phyloP scores from a whole-genome alignment of 257 asterid genomes.

The Rauvolfia tetraphylla region DNA sequence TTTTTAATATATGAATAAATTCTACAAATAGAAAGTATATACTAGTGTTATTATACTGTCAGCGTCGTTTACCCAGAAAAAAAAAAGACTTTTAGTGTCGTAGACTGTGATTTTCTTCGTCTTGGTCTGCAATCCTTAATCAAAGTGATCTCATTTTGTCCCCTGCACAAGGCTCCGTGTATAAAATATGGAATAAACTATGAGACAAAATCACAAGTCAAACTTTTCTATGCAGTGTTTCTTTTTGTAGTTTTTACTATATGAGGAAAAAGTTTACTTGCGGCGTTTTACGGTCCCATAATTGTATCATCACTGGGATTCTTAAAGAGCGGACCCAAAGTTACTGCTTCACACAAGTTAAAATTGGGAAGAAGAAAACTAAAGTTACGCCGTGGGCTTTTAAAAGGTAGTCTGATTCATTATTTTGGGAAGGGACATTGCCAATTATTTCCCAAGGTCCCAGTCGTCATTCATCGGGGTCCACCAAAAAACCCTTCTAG shows the following conservation, averaged over 20 bases:
- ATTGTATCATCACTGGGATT: background rate
- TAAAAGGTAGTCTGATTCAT: background rate
- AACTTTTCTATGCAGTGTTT: background rate
- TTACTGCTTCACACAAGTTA: background rate
- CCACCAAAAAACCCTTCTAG: background rate
- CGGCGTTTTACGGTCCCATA: background rate
- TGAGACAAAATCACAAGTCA: background rate
- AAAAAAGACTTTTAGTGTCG: too few relatives aligned
- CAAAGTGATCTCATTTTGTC: too few relatives aligned
- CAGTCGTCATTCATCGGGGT: background rate
- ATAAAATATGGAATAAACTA: background rate
- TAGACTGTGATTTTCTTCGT: too few relatives aligned
- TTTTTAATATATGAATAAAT: too few relatives aligned
- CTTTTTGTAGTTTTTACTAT: background rate
- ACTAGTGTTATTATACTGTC: too few relatives aligned
- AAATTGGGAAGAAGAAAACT: background rate
- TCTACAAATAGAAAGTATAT: too few relatives aligned
- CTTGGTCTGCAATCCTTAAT: too few relatives aligned
- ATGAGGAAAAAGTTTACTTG: background rate
- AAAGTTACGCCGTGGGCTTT: background rate
- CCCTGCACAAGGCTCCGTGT: constrained; percentile 12
- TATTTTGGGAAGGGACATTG: background rate
- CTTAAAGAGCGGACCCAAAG: background rate
- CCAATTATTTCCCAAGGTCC: background rate
- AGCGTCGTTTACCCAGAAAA: too few relatives aligned